These are phyloP conservation scores for Citrus trifoliata DNA, from an alignment of 345 rosid genomes.

Conservation along the genomic window DNA sequence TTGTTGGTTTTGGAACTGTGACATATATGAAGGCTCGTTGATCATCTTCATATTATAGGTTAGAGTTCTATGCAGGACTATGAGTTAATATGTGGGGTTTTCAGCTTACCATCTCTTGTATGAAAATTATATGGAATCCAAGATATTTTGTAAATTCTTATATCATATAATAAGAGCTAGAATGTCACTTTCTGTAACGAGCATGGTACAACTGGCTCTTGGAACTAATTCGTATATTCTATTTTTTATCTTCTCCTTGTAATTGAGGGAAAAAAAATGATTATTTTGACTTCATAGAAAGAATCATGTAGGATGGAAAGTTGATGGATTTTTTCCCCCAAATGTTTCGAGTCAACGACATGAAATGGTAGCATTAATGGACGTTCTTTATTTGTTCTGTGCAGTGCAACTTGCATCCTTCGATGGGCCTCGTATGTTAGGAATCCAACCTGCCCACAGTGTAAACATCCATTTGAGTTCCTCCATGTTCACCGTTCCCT, in stretches of 20 bases:
- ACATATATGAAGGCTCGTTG: too few species aligned
- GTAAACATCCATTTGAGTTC: constrained; percentile 83
- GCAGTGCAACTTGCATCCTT: constrained; percentile 85
- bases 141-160: background rate
- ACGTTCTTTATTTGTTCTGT: constrained; percentile 17
- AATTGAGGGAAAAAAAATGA: too few species aligned
- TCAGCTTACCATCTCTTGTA: background rate
- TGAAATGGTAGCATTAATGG: background rate
- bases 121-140: background rate
- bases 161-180: background rate
- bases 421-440: constrained; percentile 79
- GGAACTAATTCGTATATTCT: background rate
- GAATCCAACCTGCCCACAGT: constrained; percentile 84
- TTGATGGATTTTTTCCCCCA: background rate
- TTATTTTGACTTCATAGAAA: background rate
- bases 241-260: background rate
- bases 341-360: background rate
- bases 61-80: background rate
- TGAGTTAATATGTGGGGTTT: background rate
- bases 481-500: constrained; percentile 82
- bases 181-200: background rate
- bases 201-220: background rate
- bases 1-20: too few species aligned
- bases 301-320: background rate
- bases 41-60: too few species aligned